phyloP scores from a whole-genome alignment of 192 early-diverging fungal species.

The Dispira parvispora region DNA sequence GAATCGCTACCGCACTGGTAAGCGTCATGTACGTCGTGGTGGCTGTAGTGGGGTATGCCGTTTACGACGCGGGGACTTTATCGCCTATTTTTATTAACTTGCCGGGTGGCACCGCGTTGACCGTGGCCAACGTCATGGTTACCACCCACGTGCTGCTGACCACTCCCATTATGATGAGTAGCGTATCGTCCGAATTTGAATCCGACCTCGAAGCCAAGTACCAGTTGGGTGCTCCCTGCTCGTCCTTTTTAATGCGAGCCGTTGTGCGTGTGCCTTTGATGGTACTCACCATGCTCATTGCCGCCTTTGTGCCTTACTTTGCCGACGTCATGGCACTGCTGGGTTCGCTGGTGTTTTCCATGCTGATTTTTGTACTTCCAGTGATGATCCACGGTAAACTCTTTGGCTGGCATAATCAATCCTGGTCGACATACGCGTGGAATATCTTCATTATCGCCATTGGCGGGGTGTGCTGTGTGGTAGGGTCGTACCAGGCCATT shows the following conservation, averaged over 20 bases:
- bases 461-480: slow-evolving; percentile 35
- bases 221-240: slow-evolving; percentile 13
- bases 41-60: slow-evolving; percentile 40
- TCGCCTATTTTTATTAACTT: slow-evolving; percentile 43
- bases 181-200: slow-evolving; percentile 45
- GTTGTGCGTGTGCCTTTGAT: slow-evolving; percentile 28
- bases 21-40: slow-evolving; percentile 42
- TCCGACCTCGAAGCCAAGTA: slow-evolving; percentile 25
- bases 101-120: slow-evolving; percentile 28
- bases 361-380: slow-evolving; percentile 38
- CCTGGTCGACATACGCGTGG: slow-evolving; percentile 4
- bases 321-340: slow-evolving; percentile 39
- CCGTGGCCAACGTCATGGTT: slow-evolving; percentile 36
- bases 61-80: slow-evolving; percentile 34
- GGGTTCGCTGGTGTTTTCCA: slow-evolving; percentile 34
- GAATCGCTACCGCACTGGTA: slow-evolving; percentile 32
- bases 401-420: slow-evolving; percentile 20
- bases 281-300: slow-evolving; percentile 21
- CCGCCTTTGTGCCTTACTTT: slow-evolving; percentile 37
- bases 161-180: slow-evolving; percentile 43
- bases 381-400: slow-evolving; percentile 30
- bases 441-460: slow-evolving; percentile 28
- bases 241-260: slow-evolving; percentile 23
- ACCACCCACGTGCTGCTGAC: slow-evolving; percentile 48
- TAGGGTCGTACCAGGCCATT: slow-evolving; percentile 48